phyloP scores from a whole-genome alignment of 441 rosid species.

The Flueggea neowawraea region DNA sequence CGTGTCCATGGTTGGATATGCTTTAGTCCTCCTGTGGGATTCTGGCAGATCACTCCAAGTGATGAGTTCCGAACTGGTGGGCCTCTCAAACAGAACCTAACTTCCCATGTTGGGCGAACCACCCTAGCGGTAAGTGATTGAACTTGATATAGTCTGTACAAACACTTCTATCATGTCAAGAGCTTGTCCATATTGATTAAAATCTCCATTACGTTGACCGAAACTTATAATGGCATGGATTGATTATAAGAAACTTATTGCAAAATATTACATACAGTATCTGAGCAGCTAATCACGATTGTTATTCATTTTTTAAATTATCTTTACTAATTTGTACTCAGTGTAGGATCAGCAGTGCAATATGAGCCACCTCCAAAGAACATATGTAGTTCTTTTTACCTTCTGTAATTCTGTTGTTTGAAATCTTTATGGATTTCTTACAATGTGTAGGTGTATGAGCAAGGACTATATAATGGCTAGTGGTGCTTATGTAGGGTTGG shows the following conservation, averaged over 20 bases:
- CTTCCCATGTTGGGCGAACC: constrained; percentile 92
- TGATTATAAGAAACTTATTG: too few species aligned
- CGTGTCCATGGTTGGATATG: constrained; percentile 92
- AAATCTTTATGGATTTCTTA: not conserved
- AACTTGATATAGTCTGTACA: constrained; percentile 7
- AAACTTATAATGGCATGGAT: not conserved
- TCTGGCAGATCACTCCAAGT: constrained; percentile 96
- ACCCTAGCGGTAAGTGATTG: constrained; percentile 70
- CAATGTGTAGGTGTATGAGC: constrained; percentile 35
- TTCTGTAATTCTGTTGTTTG: not conserved
- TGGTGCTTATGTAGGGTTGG: constrained; percentile 71
- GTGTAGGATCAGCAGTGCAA: not conserved
- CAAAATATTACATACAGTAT: too few species aligned
- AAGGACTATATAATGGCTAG: constrained; percentile 39
- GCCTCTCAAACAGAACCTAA: constrained; percentile 80
- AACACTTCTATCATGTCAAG: constrained; percentile 4
- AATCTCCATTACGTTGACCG: constrained; percentile 4
- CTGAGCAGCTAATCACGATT: not conserved
- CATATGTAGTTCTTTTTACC: not conserved
- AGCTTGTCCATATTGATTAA: not conserved
- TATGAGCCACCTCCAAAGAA: not conserved
- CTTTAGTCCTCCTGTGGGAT: constrained; percentile 51
- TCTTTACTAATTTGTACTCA: not conserved
- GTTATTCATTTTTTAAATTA: not conserved
- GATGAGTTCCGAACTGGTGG: constrained; percentile 91